Percentiles rank a stretch among this genome's conserved stretches.
phyloP scores from a whole-genome alignment of 2,329 filamentous ascomycete genomes.

The Elsinoe fawcettii region DNA sequence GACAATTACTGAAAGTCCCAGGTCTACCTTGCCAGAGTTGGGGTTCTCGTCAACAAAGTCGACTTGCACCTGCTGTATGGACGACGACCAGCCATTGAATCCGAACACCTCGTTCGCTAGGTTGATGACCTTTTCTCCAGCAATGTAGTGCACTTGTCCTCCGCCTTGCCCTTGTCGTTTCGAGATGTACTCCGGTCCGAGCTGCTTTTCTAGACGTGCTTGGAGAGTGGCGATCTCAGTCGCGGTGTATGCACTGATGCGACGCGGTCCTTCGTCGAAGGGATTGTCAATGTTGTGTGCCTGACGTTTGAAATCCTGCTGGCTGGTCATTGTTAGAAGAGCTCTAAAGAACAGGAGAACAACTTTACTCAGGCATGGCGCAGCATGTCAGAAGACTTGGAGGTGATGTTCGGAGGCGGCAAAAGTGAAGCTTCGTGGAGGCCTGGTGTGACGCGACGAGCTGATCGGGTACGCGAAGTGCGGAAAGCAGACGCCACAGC shows the following conservation, averaged over 20 bases:
- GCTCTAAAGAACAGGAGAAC: background rate
- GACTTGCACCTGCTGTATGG: conserved; percentile 89
- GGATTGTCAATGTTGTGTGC: conserved; percentile 55
- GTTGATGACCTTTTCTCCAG: conserved; percentile 94
- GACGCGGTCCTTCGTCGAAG: conserved; percentile 64
- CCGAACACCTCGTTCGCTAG: conserved; percentile 93
- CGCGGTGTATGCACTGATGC: conserved; percentile 77
- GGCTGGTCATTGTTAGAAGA: background rate
- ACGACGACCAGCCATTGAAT: conserved; percentile 95
- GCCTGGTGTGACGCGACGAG: conserved; percentile 12
- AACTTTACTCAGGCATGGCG: conserved; percentile 20
- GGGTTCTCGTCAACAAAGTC: conserved; percentile 59
- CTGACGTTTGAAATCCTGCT: conserved; percentile 29
- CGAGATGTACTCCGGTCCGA: conserved; percentile 94
- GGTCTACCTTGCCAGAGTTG: conserved; percentile 9
- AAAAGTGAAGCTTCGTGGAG: conserved; percentile 1
- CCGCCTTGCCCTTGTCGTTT: conserved; percentile 74
- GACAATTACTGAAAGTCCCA: conserved; percentile 78
- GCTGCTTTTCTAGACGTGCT: conserved; percentile 77
- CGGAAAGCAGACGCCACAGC: background rate
- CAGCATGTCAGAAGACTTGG: conserved; percentile 13
- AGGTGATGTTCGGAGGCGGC: background rate
- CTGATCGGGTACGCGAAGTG: background rate
- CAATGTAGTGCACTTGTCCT: conserved; percentile 82
- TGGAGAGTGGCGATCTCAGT: conserved; percentile 83